These are phyloP conservation scores for Lotus japonicus DNA, from an alignment of 306 rosid genomes.

Conservation along the genomic window DNA sequence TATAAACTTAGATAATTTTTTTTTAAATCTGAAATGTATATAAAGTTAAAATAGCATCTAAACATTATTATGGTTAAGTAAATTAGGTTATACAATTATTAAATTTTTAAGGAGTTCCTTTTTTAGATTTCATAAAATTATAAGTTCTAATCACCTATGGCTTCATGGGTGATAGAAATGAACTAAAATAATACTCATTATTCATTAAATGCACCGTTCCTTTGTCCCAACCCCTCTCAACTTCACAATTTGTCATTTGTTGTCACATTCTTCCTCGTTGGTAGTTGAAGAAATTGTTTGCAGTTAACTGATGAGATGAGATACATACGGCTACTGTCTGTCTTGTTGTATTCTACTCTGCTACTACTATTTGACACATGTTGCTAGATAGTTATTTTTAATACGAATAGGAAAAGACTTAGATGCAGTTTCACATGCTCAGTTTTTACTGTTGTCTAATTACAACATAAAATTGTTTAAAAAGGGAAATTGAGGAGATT, in stretches of 20 bases:
- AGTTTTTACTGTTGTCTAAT: too few species aligned
- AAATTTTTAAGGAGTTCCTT: not conserved
- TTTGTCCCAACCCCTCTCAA: conserved; percentile 8
- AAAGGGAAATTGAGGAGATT: too few species aligned
- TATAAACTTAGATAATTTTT: too few species aligned
- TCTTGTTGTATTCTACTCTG: not conserved
- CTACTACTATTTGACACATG: not conserved
- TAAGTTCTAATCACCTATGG: too few species aligned
- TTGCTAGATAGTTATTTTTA: too few species aligned
- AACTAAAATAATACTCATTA: too few species aligned
- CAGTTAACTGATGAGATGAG: conserved; percentile 4
- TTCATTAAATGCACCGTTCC: not conserved
- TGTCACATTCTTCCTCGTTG: not conserved
- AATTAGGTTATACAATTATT: not conserved
- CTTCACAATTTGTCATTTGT: not conserved
- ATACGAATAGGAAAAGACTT: too few species aligned
- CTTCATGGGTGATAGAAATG: too few species aligned
- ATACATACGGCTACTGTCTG: not conserved
- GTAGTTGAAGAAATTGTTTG: conserved; percentile 4
- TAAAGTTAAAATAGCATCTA: not conserved
- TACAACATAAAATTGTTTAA: too few species aligned
- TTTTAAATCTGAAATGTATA: not conserved
- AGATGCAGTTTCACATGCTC: too few species aligned
- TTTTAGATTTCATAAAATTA: not conserved
- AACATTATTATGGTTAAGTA: not conserved